Evolutionary conservation across 148 eudicot genomes (phyloP).

Genomic region (Cornus kousa): DNA sequence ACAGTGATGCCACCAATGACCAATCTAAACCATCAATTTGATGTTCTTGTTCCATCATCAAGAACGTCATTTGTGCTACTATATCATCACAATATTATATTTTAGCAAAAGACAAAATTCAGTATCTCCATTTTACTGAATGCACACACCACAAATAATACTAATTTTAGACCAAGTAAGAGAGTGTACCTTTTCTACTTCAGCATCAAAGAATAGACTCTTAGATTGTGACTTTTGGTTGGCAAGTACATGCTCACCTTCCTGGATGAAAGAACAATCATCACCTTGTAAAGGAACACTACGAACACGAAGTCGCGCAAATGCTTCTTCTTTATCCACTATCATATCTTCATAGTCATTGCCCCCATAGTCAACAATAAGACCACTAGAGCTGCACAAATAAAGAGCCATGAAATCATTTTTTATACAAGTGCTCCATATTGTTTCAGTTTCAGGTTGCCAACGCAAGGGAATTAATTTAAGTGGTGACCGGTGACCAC

Average conservation of each 20-base stretch:
- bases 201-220: slow-evolving; percentile 48
- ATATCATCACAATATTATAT: not conserved
- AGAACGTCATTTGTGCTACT: slow-evolving; percentile 1
- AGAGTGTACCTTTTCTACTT: slow-evolving; percentile 46
- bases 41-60: not conserved
- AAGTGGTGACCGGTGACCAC: not conserved
- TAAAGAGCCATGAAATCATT: not conserved
- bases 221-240: slow-evolving; percentile 28
- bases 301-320: slow-evolving; percentile 46
- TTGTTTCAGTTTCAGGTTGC: not conserved
- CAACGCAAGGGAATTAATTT: not conserved
- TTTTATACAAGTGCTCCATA: not conserved
- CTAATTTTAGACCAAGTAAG: not conserved
- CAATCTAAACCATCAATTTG: not conserved
- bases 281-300: slow-evolving; percentile 47
- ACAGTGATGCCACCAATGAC: not conserved
- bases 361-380: slow-evolving; percentile 34
- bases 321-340: slow-evolving; percentile 32
- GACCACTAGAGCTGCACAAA: slow-evolving; percentile 34
- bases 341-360: slow-evolving; percentile 32
- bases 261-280: slow-evolving; percentile 45
- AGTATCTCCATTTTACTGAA: not conserved
- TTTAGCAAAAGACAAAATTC: not conserved
- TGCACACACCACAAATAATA: not conserved
- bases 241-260: slow-evolving; percentile 55